Evolutionary conservation across 345 rosid genomes (phyloP), one percentile per base, ranked within the genome.

Genomic region (Eucalyptus tenuipes): DNA sequence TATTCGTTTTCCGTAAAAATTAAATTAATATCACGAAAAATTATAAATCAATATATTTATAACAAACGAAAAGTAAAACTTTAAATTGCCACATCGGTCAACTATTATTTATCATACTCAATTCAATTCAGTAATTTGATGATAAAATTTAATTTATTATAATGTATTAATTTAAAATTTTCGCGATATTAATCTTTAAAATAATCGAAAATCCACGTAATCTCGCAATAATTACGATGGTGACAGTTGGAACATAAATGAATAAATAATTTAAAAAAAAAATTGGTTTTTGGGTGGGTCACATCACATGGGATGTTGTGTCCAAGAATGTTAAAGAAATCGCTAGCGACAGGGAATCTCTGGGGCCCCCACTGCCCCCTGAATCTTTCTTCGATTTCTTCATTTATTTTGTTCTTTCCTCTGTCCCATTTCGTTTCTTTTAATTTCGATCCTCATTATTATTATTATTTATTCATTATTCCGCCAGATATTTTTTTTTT

Each of bases 301-400:
- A 40, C 47, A 27, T 57, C 89, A 57, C 87, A 42, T 88, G 89
- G 87, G 85, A 49, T 10, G 59, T 29, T 20, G 33, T 3, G 85
- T 68, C 37, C n/a, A 61, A 14, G 40, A 16, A 9, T 37, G 27
- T 75, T 75, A 20, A 37, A 71, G 82, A 75, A 40, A 20, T 75
- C 5, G 82, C 45, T 17, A 75, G 20, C 6, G 88, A 90, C 90
- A 89, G 88, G 85, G 88, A 86, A 91, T 89, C 55, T 37, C 12
- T 33, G 92, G 84, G 47, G 14, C 47, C 82, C 13, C 5, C 29
- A 22, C 61, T 55, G 61, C 61, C 61, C n/a, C 49, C 40, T 31
- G 80, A 88, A 88, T 49, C 71, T 37, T 52, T 79, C 90, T 49
- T 88, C 91, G 89, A 59, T 89, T 45, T 90, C 89, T 49, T 57